Evolutionary conservation across 2,329 filamentous ascomycete genomes (phyloP), one percentile per base, ranked within the genome.

Genomic region (Exophiala lecanii-corni): DNA sequence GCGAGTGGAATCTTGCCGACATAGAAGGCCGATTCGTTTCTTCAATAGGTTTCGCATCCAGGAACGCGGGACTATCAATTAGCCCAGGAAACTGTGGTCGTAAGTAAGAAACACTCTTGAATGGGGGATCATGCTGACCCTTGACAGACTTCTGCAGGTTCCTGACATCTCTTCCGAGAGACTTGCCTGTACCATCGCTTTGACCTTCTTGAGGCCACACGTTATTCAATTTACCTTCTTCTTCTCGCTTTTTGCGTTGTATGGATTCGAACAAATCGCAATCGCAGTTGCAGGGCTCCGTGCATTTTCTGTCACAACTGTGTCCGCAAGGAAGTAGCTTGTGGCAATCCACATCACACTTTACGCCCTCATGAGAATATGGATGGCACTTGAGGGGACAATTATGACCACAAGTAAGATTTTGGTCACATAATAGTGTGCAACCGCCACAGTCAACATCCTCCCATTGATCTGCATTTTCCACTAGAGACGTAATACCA

Each of bases 311-410:
- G 9, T 39, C 34, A 36, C 54, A 56, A 3, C 28, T 30, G 26
- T 56, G 54, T 9, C 52, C 50, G 18, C 54, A 56, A 2, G 37
- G 17, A 9, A 56, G 31, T 15, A 16, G 35, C 12, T 55, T 56
- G 6, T 45, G 47, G 51, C 68, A 73, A 4, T 37, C 39, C 26
- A 59, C 36, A 6, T 55, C 45, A 48, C 68, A 70, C 25, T 49
- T 47, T n/a, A 71, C 55, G 13, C 42, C 34, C 12, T 63, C 65
- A 41, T 54, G 51, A 13, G 33, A 34, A 28, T 45, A 55, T 17
- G 67, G 65, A 53, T 81, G 78, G 48, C 78, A 82, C 26, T 53
- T 62, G 2, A 75, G 54, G 3, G 57, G 56, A 55, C 78, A 82
- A 21, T 38, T 32, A 53, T 82, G 78, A 2, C 74, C 73, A 50